These are phyloP conservation scores for Globisporangium nodosum DNA, from an alignment of 352 stramenopile genomes.

Conservation along the genomic window DNA sequence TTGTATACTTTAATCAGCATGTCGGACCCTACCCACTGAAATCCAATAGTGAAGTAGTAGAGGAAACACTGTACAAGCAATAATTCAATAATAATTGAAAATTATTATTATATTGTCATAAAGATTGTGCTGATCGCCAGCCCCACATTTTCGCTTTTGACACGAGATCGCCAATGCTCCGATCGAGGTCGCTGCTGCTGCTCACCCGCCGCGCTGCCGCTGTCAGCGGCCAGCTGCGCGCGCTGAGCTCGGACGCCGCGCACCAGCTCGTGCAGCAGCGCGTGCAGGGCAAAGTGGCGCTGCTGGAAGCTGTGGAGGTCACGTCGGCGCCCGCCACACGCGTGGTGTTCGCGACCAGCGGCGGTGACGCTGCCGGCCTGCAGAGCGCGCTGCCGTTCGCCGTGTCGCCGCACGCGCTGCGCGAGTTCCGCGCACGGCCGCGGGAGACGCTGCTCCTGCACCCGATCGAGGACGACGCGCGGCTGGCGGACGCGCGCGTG, in stretches of 20 bases:
- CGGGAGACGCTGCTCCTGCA: constrained; percentile 76
- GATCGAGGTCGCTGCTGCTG: neutral
- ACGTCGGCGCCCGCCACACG: constrained; percentile 25
- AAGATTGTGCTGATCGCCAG: too few relatives aligned
- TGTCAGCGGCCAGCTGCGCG: neutral
- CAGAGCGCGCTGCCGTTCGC: constrained; percentile 50
- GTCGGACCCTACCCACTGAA: too few relatives aligned
- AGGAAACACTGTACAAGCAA: too few relatives aligned
- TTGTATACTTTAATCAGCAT: too few relatives aligned
- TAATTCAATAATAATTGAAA: too few relatives aligned
- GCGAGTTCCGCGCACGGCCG: constrained; percentile 58
- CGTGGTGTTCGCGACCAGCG: constrained; percentile 44
- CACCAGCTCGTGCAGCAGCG: constrained; percentile 63
- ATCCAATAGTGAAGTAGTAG: too few relatives aligned
- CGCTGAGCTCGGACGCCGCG: constrained; percentile 34
- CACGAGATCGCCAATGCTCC: neutral
- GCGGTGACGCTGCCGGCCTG: constrained; percentile 17
- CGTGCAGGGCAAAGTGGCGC: constrained; percentile 41
- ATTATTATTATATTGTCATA: too few relatives aligned
- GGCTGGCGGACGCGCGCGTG: constrained; percentile 39
- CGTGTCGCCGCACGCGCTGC: constrained; percentile 53
- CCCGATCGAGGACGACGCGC: constrained; percentile 32
- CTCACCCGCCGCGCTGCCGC: neutral
- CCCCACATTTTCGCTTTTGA: neutral
- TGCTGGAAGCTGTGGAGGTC: constrained; percentile 12